Evolutionary conservation across 495 filamentous ascomycete species (phyloP), one percentile per base, ranked within the genome.

Genomic region (Penicillium herquei): DNA sequence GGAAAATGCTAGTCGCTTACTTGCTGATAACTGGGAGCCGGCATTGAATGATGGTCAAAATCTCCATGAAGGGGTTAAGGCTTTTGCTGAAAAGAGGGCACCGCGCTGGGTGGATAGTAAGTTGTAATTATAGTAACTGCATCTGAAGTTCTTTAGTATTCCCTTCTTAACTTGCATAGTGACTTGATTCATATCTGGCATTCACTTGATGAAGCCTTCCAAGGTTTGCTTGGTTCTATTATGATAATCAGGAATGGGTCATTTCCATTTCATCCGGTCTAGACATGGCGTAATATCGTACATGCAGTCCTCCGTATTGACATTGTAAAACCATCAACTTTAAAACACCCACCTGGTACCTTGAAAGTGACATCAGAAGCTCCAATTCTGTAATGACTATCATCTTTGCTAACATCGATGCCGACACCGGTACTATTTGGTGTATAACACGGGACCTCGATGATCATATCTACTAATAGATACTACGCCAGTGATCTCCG

Each of bases 31-130:
- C 30, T 58, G 55, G 60, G 87, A 82, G 34, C 74, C 77, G 55
- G 54, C 77, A 10, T 74, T 93, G 56, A 72, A 83, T 43, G 73
- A 62, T 11, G 88, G 86, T 4, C 79, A 85, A 65, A 91, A 91
- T 73, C 82, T 87, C 63, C 77, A 68, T 57, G 89, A 92, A 70
- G 89, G 88, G 0, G 70, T 91, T 37, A 76, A 59, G 69, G 85
- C 84, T 53, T 92, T 92, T 78, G 78, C 85, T 44, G 88, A 90
- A 79, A 89, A 81, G 75, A 76, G 88, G 72, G 77, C 78, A 68
- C 80, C 87, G 30, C 76, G 69, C 49, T 91, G 89, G 88, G 79
- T 79, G 62, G 75, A 83, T 61, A 85, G 83, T 67, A 91, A 90
- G 72, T 60, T 92, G 64, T 92, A 42, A 56, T 6, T 30, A 32